A percentile compares a stretch with the other conserved stretches of the same genome.
phyloP scores from a whole-genome alignment of 441 rosid species.

The Flueggea neowawraea region DNA sequence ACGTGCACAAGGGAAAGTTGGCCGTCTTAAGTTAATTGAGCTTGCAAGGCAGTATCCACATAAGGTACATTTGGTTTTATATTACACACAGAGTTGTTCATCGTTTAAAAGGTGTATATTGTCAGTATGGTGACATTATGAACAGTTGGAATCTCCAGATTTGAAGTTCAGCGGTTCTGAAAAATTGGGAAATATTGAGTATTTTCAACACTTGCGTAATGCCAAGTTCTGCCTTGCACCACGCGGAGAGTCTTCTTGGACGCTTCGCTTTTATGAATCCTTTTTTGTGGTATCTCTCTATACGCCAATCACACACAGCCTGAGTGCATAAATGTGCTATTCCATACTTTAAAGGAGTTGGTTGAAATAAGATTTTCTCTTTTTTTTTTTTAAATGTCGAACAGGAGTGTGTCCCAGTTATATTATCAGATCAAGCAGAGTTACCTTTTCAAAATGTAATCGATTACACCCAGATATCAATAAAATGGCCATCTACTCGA shows the following conservation, averaged over 20 bases:
- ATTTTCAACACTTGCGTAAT: slow-evolving; percentile 84
- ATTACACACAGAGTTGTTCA: not conserved
- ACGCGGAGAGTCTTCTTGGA: slow-evolving; percentile 98
- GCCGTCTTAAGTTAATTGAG: slow-evolving; percentile 83
- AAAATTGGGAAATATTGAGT: slow-evolving; percentile 72
- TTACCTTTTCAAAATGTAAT: slow-evolving; percentile 89
- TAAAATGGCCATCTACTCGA: slow-evolving; percentile 88
- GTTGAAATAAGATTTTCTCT: slow-evolving; percentile 5
- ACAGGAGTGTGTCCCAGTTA: slow-evolving; percentile 97
- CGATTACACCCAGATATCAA: slow-evolving; percentile 73
- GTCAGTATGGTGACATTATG: slow-evolving; percentile 27
- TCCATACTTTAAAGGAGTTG: not conserved
- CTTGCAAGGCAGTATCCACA: slow-evolving; percentile 78
- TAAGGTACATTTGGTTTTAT: slow-evolving; percentile 43
- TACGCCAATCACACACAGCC: slow-evolving; percentile 3
- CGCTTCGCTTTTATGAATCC: slow-evolving; percentile 92
- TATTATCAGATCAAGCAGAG: slow-evolving; percentile 85
- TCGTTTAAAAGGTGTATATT: slow-evolving; percentile 7
- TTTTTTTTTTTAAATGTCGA: not conserved
- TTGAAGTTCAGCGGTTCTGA: slow-evolving; percentile 84
- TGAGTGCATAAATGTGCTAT: not conserved
- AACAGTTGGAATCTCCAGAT: slow-evolving; percentile 96
- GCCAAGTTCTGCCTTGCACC: slow-evolving; percentile 98
- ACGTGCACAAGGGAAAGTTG: slow-evolving; percentile 84
- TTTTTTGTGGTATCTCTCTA: slow-evolving; percentile 77